Percentiles rank a stretch among this genome's conserved stretches.
These are phyloP conservation scores for Pseudozyma thailandica DNA, from an alignment of 1,284 basidiomycete species.

Conservation along the genomic window DNA sequence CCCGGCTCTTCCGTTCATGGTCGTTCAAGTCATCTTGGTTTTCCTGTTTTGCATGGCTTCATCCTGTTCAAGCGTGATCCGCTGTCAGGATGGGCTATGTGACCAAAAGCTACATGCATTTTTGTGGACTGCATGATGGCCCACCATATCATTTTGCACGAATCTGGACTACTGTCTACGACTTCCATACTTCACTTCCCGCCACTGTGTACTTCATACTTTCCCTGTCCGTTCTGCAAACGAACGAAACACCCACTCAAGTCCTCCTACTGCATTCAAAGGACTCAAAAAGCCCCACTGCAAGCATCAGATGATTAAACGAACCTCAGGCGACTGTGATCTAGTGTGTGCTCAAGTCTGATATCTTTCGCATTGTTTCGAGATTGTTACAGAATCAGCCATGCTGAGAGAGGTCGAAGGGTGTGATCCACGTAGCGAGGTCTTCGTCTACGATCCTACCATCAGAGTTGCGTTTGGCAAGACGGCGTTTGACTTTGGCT, in stretches of 20 bases:
- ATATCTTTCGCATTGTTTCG: too few species aligned
- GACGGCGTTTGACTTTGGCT: slow-evolving; percentile 45
- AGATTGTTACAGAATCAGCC: slow-evolving; percentile 16
- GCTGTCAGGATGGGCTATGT: slow-evolving; percentile 5
- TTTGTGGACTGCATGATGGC: slow-evolving; percentile 4
- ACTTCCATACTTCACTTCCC: slow-evolving; percentile 7
- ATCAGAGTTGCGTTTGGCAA: slow-evolving; percentile 51
- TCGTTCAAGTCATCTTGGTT: slow-evolving; percentile 22
- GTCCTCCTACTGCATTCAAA: slow-evolving; percentile 36
- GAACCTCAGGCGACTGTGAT: slow-evolving; percentile 1
- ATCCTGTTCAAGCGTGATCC: background rate
- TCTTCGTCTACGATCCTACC: slow-evolving; percentile 54
- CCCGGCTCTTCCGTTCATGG: slow-evolving; percentile 13
- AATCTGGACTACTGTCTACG: slow-evolving; percentile 1
- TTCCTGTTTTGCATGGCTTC: slow-evolving; percentile 19
- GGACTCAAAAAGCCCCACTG: slow-evolving; percentile 43
- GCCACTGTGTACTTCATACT: slow-evolving; percentile 42
- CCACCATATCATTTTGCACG: slow-evolving; percentile 3
- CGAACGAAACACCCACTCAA: slow-evolving; percentile 15
- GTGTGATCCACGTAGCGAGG: slow-evolving; percentile 56
- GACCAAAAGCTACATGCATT: slow-evolving; percentile 25
- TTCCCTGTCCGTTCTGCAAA: slow-evolving; percentile 15
- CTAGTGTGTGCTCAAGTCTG: background rate
- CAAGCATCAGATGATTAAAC: slow-evolving; percentile 47
- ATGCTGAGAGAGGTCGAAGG: slow-evolving; percentile 50